Conservation (phyloP, 805 yeast species). For the Ogataea kodamae region DNA sequence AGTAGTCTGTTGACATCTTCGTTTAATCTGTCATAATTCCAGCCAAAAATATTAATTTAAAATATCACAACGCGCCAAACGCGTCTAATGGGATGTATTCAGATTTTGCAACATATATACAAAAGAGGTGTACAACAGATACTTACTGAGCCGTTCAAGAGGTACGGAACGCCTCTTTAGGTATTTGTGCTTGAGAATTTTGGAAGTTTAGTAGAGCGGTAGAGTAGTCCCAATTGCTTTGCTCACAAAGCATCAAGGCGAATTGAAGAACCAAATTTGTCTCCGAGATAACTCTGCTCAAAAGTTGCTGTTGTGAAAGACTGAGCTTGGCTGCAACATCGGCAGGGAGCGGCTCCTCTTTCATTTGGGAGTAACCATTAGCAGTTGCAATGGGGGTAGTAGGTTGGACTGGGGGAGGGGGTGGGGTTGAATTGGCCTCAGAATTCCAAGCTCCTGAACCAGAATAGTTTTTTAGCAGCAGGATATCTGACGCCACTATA, state of each 20-base stretch:
- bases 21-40: too few relatives aligned
- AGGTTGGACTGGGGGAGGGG: neutral
- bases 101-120: too few relatives aligned
- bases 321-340: conserved; percentile 50
- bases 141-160: too few relatives aligned
- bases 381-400: too few relatives aligned
- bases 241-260: conserved; percentile 79
- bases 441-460: conserved; percentile 53
- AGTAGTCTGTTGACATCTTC: conserved; percentile 20
- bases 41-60: too few relatives aligned
- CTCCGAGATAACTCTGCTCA: conserved; percentile 61
- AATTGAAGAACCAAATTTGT: conserved; percentile 78
- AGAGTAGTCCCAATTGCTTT: conserved; percentile 78
- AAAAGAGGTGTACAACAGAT: too few relatives aligned
- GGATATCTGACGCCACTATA: conserved; percentile 83
- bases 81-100: too few relatives aligned
- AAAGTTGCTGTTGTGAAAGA: conserved; percentile 57
- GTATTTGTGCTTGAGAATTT: conserved; percentile 52
- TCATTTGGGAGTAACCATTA: too few relatives aligned
- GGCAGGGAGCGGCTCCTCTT: conserved; percentile 40
- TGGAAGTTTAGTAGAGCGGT: conserved; percentile 68
- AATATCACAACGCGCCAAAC: too few relatives aligned
- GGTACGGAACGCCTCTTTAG: conserved; percentile 52
- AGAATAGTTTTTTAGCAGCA: conserved; percentile 61
- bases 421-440: neutral